Conservation (phyloP, 306 rosid genomes). For the Vigna reflexopilosa region DNA sequence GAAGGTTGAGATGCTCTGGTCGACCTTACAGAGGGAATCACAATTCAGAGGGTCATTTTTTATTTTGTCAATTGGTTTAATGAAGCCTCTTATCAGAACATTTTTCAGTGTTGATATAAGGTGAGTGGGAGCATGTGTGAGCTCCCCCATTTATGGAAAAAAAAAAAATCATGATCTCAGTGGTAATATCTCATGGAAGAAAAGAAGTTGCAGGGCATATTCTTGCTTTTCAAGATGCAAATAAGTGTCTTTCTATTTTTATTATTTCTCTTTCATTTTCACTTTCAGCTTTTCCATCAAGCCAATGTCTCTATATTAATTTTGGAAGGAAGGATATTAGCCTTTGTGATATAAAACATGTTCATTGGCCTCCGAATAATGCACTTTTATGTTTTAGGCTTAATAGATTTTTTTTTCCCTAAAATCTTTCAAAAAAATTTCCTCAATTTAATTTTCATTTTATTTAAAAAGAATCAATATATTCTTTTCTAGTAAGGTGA, state of each 20-base stretch:
- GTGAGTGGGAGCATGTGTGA: constrained; percentile 47
- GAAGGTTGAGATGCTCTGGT: constrained; percentile 33
- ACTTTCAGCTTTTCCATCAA: constrained; percentile 13
- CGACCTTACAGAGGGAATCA: neutral
- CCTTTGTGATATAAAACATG: neutral
- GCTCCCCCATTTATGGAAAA: constrained; percentile 37
- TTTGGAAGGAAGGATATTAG: constrained; percentile 23
- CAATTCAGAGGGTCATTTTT: constrained; percentile 1
- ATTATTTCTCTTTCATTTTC: constrained; percentile 27
- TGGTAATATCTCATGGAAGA: constrained; percentile 31
- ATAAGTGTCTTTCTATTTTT: constrained; percentile 30
- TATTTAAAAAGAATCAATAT: too few relatives aligned
- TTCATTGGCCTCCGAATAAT: too few relatives aligned
- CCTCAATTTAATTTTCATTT: too few relatives aligned
- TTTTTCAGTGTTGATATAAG: constrained; percentile 26
- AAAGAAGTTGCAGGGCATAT: constrained; percentile 21
- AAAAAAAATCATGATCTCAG: constrained; percentile 22
- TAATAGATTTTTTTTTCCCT: too few relatives aligned
- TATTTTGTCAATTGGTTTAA: constrained; percentile 29
- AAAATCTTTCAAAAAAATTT: too few relatives aligned
- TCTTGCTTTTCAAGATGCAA: constrained; percentile 33
- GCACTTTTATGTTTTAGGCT: too few relatives aligned
- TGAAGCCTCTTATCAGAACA: constrained; percentile 22
- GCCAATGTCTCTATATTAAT: neutral
- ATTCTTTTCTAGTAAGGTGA: too few relatives aligned